phyloP scores from a whole-genome alignment of 495 filamentous ascomycete genomes.

The Tuber magnatum region DNA sequence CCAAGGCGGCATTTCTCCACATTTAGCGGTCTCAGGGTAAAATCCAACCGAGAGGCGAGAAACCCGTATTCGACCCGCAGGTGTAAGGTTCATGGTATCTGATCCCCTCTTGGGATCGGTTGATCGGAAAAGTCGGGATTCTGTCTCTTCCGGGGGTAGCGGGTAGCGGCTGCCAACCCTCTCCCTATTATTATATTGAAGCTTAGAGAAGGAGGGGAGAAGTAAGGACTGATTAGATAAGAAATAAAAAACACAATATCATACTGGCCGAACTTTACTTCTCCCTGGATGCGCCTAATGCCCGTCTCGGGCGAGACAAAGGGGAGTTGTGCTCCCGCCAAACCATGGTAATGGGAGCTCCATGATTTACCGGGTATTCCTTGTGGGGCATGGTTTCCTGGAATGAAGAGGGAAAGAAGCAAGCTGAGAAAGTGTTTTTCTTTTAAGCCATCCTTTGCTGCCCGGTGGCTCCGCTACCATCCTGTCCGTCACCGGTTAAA shows the following conservation, averaged over 20 bases:
- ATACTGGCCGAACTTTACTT: constrained; percentile 6
- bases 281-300: constrained; percentile 15
- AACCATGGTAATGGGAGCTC: constrained; percentile 31
- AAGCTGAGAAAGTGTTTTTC: not conserved
- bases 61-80: not conserved
- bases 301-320: constrained; percentile 13
- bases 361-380: constrained; percentile 30
- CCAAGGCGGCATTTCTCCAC: not conserved
- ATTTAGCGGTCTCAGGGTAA: not conserved
- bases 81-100: not conserved
- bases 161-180: not conserved
- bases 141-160: not conserved
- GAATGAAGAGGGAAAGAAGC: constrained; percentile 15
- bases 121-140: not conserved
- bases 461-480: not conserved
- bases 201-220: not conserved
- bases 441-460: not conserved
- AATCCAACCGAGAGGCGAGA: not conserved
- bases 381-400: constrained; percentile 22
- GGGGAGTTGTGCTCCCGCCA: constrained; percentile 18
- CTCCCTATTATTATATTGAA: not conserved
- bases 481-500: constrained; percentile 10
- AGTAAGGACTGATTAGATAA: not conserved
- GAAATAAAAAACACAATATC: not conserved
- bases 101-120: constrained; percentile 1